phyloP scores from a whole-genome alignment of 345 rosid genomes.

The Ailanthus altissimus region DNA sequence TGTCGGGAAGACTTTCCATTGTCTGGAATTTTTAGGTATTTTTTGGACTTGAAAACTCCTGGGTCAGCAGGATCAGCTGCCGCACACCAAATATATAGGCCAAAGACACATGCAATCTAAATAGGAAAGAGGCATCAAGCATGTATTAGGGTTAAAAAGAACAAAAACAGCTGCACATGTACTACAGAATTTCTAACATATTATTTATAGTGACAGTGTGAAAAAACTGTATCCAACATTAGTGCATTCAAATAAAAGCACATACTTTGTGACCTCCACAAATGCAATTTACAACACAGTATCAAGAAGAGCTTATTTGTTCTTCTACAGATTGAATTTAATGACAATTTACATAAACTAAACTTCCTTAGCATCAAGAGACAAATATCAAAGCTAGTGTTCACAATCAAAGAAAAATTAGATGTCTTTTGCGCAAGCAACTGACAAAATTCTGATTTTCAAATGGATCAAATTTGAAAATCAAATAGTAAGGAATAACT shows the following conservation, averaged over 20 bases:
- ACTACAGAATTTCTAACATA: background rate
- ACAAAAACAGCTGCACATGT: background rate
- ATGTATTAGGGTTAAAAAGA: background rate
- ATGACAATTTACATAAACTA: constrained; percentile 10
- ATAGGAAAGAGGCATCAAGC: constrained; percentile 25
- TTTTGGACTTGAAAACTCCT: constrained; percentile 75
- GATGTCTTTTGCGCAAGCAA: constrained; percentile 1
- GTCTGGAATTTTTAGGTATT: constrained; percentile 67
- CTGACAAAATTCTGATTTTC: background rate
- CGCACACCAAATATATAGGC: constrained; percentile 82
- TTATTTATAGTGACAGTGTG: background rate
- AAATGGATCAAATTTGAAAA: constrained; percentile 12
- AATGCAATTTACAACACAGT: constrained; percentile 1
- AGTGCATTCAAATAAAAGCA: background rate
- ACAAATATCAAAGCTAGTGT: background rate
- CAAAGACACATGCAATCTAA: constrained; percentile 69
- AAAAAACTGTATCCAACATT: background rate
- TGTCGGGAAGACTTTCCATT: constrained; percentile 43
- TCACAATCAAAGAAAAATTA: background rate
- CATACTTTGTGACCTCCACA: background rate
- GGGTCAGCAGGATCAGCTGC: constrained; percentile 91
- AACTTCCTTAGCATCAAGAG: background rate
- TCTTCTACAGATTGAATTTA: background rate
- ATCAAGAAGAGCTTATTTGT: background rate
- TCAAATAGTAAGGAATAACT: background rate